Base-by-base conservation (phyloP, 2,329 filamentous ascomycete species). In the Drechmeria coniospora region DNA sequence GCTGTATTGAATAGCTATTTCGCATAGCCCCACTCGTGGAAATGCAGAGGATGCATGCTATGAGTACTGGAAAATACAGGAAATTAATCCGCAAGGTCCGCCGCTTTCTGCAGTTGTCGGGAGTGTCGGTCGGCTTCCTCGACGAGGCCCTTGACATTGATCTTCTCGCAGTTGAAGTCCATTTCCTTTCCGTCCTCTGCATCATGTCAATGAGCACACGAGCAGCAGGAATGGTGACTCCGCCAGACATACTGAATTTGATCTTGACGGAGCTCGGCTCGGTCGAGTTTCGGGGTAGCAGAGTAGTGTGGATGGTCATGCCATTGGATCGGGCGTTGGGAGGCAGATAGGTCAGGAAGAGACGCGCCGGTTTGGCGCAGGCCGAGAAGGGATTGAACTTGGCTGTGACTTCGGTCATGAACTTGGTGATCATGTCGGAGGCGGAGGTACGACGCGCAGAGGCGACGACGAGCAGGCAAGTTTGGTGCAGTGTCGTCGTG, bases 101-200 rank as follows among this genome's bases (percentile, higher is more conserved):
- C 80, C 54, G 82, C 73, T 50, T 92, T 77, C 44, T 82, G 74
- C 46, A 95, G 56, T 40, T 65, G 62, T 40, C 90, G 70, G 27
- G 84, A 93, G 58, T 95, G 83, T 44, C 90, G 68, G 51, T 94
- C 80, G 24, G 93, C 74, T 54, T 95, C 84, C 51, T 84, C 80
- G 32, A 87, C 66, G 13, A 95, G 70, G 45, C 84, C 79, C 49
- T 81, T 80, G 48, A 95, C 86, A 41, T 75, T 79, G 56, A 86
- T 63, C 52, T 77, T 79, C 41, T 81, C 74, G 39, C 82, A 67
- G 48, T 93, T 75, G 21, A 95, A 68, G 19, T 73, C 72, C 60
- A 95, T 71, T 45, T 92, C 77, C 59, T 87, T 92, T 43, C 90
- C 90, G 48, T 94, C 90, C 65, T 93, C 82, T 92, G 49, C 14